Percentiles rank a stretch among this genome's conserved stretches.
These are phyloP conservation scores for Lagerstroemia speciosa DNA, from an alignment of 345 rosid genomes.

Conservation along the genomic window DNA sequence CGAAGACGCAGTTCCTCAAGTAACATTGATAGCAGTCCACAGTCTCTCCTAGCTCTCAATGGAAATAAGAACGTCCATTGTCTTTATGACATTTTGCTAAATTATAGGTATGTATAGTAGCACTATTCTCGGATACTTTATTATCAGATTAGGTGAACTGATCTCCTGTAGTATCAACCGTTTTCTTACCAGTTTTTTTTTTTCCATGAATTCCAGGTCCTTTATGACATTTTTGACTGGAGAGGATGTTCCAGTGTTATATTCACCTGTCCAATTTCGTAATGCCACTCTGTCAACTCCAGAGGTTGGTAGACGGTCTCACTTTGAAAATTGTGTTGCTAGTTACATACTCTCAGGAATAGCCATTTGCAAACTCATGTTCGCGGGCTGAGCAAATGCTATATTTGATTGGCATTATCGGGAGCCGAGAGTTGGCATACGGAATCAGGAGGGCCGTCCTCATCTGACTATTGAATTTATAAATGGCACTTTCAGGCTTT, in stretches of 20 bases:
- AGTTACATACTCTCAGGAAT: conserved; percentile 6
- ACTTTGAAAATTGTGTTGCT: conserved; percentile 13
- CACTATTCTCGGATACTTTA: background rate
- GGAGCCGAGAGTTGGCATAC: background rate
- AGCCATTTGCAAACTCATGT: background rate
- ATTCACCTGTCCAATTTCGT: conserved; percentile 71
- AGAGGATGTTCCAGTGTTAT: conserved; percentile 68
- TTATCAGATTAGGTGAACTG: background rate
- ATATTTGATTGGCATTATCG: conserved; percentile 4
- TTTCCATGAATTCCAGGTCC: conserved; percentile 47
- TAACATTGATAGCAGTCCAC: conserved; percentile 70
- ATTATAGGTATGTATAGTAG: conserved; percentile 47
- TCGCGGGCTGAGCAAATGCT: background rate
- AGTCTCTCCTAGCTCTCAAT: conserved; percentile 65
- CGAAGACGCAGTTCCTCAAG: conserved; percentile 40
- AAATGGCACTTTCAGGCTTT: background rate
- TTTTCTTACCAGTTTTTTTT: background rate
- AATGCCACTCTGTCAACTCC: conserved; percentile 82
- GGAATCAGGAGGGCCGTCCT: too few relatives aligned
- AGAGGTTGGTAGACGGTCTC: conserved; percentile 40
- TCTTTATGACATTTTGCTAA: conserved; percentile 73
- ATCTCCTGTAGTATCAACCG: conserved; percentile 6
- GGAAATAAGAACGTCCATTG: conserved; percentile 66
- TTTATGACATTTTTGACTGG: conserved; percentile 53
- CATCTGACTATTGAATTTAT: too few relatives aligned